These are phyloP conservation scores for Afroboletus lepidellus DNA, from an alignment of 1,284 basidiomycete species.

Conservation along the genomic window DNA sequence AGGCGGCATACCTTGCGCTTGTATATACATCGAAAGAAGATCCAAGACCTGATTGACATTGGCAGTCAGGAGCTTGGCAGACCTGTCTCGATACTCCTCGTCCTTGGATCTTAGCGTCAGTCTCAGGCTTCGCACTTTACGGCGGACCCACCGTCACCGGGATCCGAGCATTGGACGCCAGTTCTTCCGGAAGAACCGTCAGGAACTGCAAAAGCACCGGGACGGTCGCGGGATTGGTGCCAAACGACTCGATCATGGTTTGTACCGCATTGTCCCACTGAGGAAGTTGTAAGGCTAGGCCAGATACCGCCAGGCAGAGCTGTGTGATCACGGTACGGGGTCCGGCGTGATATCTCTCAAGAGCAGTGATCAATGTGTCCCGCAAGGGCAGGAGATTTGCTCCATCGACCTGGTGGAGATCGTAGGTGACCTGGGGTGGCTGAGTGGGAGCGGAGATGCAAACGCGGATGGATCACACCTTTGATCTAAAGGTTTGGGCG, in stretches of 20 bases:
- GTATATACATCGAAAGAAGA: slow-evolving; percentile 86
- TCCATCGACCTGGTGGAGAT: slow-evolving; percentile 84
- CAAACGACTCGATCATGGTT: slow-evolving; percentile 84
- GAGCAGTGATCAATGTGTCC: slow-evolving; percentile 82
- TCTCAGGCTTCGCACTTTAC: background rate
- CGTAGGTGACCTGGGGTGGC: slow-evolving; percentile 82
- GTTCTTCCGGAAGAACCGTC: slow-evolving; percentile 90
- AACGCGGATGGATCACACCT: slow-evolving; percentile 52
- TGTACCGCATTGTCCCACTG: slow-evolving; percentile 84
- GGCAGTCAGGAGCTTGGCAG: slow-evolving; percentile 64
- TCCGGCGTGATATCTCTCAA: slow-evolving; percentile 69
- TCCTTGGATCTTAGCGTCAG: slow-evolving; percentile 47
- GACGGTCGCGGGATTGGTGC: slow-evolving; percentile 81
- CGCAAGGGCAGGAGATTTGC: slow-evolving; percentile 76
- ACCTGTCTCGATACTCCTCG: slow-evolving; percentile 75
- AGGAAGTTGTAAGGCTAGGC: slow-evolving; percentile 90
- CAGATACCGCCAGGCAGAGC: slow-evolving; percentile 86
- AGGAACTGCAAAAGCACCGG: slow-evolving; percentile 87
- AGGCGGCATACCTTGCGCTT: slow-evolving; percentile 70
- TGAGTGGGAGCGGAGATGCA: slow-evolving; percentile 18
- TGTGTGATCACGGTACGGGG: slow-evolving; percentile 89
- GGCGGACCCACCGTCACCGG: slow-evolving; percentile 73
- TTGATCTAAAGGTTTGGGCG: slow-evolving; percentile 94
- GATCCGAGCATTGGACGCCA: slow-evolving; percentile 83
- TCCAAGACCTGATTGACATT: slow-evolving; percentile 77